These are phyloP conservation scores for Hemisphaericaspora xylofermentans DNA, from an alignment of 1,139 yeast genomes.

Conservation along the genomic window DNA sequence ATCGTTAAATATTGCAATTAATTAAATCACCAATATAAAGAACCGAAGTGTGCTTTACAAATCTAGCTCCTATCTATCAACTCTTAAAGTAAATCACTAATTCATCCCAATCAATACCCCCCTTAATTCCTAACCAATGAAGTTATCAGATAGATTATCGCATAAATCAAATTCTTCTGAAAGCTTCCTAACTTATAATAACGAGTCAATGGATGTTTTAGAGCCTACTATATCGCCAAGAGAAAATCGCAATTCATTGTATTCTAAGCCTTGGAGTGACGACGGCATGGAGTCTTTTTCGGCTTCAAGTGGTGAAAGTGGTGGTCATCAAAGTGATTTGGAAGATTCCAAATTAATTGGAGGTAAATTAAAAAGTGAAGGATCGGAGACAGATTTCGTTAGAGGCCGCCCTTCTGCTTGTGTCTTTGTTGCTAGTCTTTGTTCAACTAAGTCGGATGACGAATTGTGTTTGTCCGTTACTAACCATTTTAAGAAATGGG, in stretches of 20 bases:
- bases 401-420: constrained; percentile 73
- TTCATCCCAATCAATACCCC: background rate
- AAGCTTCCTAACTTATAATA: constrained; percentile 6
- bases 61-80: background rate
- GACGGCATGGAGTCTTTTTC: constrained; percentile 9
- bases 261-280: constrained; percentile 11
- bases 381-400: constrained; percentile 4
- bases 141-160: constrained; percentile 5
- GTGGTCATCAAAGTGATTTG: background rate
- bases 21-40: too few species aligned
- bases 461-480: constrained; percentile 68
- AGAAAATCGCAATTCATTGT: constrained; percentile 13
- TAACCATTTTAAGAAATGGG: constrained; percentile 65
- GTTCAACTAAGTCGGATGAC: constrained; percentile 64
- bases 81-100: background rate
- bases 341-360: constrained; percentile 1
- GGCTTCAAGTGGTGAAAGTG: constrained; percentile 2
- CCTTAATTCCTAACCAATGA: constrained; percentile 1
- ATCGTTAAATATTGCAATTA: too few species aligned
- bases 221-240: constrained; percentile 9
- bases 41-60: background rate
- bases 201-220: constrained; percentile 8
- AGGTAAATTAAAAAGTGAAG: background rate
- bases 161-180: constrained; percentile 10
- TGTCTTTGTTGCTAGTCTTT: constrained; percentile 82